These are phyloP conservation scores for Plectosphaerella cucumerina DNA, from an alignment of 2,329 filamentous ascomycete genomes.

Conservation along the genomic window DNA sequence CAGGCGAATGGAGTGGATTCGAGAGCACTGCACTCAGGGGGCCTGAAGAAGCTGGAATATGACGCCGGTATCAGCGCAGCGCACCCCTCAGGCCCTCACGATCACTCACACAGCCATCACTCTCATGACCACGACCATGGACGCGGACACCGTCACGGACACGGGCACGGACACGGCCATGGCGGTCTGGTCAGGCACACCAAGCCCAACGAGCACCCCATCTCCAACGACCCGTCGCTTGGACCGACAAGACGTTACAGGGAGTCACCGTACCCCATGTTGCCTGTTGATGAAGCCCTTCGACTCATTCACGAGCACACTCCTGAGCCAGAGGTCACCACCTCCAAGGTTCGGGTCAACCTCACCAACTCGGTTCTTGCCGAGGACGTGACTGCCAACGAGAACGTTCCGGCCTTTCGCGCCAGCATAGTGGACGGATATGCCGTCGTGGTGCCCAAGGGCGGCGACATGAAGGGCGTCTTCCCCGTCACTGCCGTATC, in stretches of 20 bases:
- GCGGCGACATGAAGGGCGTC: constrained; percentile 65
- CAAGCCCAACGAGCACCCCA: constrained; percentile 48
- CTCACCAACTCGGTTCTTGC: constrained; percentile 78
- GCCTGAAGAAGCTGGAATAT: constrained; percentile 76
- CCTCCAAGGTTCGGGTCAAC: constrained; percentile 55
- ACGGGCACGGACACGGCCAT: constrained; percentile 57
- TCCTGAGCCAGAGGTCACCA: constrained; percentile 55
- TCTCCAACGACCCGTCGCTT: constrained; percentile 58
- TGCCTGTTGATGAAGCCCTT: constrained; percentile 79
- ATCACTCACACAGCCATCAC: constrained; percentile 53
- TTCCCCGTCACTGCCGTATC: constrained; percentile 87
- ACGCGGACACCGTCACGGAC: constrained; percentile 47
- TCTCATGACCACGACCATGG: constrained; percentile 48
- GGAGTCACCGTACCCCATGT: constrained; percentile 88
- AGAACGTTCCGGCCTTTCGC: constrained; percentile 87
- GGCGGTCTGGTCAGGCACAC: constrained; percentile 71
- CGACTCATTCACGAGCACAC: constrained; percentile 68
- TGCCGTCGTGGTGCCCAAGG: constrained; percentile 66
- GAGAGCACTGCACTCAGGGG: constrained; percentile 71
- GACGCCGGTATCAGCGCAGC: constrained; percentile 62
- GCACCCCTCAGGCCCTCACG: constrained; percentile 1
- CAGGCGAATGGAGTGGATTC: constrained; percentile 85
- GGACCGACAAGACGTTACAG: constrained; percentile 70
- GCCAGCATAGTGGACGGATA: constrained; percentile 98
- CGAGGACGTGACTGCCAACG: constrained; percentile 72